A percentile compares a stretch with the other conserved stretches of the same genome.
These are phyloP conservation scores for Xylaria sp. DNA, from an alignment of 2,329 filamentous ascomycete genomes.

Conservation along the genomic window DNA sequence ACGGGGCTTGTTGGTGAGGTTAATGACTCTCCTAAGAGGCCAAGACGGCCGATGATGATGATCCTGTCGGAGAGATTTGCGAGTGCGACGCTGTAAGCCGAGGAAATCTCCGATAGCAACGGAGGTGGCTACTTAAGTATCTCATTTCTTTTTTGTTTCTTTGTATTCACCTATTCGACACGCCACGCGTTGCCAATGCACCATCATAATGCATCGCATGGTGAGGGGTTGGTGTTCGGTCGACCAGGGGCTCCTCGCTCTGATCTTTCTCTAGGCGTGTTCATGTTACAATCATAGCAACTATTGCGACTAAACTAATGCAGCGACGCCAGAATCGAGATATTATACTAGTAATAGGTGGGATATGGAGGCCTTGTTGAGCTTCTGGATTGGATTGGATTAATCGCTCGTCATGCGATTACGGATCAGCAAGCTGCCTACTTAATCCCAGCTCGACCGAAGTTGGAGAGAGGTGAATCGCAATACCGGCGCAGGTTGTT, in stretches of 20 bases:
- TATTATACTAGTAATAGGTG: background rate
- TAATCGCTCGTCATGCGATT: background rate
- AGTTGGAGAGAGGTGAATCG: background rate
- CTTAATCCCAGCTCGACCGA: background rate
- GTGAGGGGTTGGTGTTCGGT: conserved; percentile 15
- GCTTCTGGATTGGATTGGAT: background rate
- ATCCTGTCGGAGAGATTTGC: conserved; percentile 23
- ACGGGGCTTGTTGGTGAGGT: background rate
- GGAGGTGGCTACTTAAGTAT: background rate
- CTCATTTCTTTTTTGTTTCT: conserved; percentile 1
- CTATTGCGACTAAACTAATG: conserved; percentile 25
- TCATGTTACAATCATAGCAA: conserved; percentile 17
- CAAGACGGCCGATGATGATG: conserved; percentile 4
- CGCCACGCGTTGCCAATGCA: conserved; percentile 11
- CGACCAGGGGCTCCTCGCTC: conserved; percentile 15
- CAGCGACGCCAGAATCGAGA: conserved; percentile 19
- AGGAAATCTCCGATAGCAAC: conserved; percentile 27
- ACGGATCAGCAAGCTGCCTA: background rate
- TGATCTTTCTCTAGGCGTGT: conserved; percentile 14
- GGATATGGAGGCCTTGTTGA: background rate
- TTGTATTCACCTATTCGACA: background rate
- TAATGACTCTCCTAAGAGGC: background rate
- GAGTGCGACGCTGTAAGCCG: conserved; percentile 22
- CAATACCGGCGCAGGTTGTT: too few species aligned
- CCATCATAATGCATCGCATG: conserved; percentile 23